phyloP scores from a whole-genome alignment of 148 eudicot genomes.

The Amaranthus palmeri region DNA sequence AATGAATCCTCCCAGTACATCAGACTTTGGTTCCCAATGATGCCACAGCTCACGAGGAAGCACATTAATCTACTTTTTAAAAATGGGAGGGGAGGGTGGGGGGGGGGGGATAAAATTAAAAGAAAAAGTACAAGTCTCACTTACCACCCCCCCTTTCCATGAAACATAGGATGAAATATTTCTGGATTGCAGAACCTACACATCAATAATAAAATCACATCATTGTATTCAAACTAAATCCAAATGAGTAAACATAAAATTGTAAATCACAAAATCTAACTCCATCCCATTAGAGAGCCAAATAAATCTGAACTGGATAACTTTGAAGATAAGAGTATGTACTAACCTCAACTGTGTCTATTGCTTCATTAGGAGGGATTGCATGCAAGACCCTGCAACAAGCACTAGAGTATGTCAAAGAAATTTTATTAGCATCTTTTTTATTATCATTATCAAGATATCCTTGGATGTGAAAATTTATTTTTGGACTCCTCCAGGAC shows the following conservation, averaged over 20 bases:
- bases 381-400: conserved; percentile 86
- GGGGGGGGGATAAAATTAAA: too few species aligned
- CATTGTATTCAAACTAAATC: neutral
- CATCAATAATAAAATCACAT: conserved; percentile 4
- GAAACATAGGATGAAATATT: conserved; percentile 58
- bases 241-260: conserved; percentile 1
- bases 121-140: conserved; percentile 20
- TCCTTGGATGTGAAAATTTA: neutral
- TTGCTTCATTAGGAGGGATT: conserved; percentile 92
- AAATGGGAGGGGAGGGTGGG: too few species aligned
- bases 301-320: neutral
- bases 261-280: neutral
- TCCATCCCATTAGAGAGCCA: neutral
- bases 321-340: neutral
- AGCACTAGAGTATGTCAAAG: neutral
- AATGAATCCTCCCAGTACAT: too few species aligned
- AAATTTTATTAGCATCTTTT: neutral
- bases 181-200: conserved; percentile 80
- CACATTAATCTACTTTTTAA: too few species aligned
- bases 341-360: conserved; percentile 96
- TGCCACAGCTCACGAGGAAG: too few species aligned
- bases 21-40: too few species aligned
- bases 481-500: neutral
- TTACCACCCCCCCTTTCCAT: conserved; percentile 99
- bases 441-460: neutral